phyloP scores from a whole-genome alignment of 1,284 basidiomycete species.

The Megacollybia platyphylla region DNA sequence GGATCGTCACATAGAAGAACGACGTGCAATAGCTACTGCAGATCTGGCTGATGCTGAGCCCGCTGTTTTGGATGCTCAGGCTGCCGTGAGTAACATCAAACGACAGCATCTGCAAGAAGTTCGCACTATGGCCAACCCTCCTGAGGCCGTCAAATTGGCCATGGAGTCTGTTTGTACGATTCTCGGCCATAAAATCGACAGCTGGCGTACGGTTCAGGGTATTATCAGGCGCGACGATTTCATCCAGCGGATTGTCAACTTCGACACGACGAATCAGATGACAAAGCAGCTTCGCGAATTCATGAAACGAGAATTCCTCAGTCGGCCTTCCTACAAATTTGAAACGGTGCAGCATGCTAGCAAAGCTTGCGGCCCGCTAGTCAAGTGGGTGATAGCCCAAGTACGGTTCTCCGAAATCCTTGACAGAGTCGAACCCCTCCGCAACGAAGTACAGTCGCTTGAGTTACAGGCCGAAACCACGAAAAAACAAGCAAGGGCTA shows the following conservation, averaged over 20 bases:
- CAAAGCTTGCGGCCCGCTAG: slow-evolving; percentile 95
- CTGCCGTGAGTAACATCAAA: slow-evolving; percentile 96
- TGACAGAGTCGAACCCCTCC: slow-evolving; percentile 93
- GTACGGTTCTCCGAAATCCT: slow-evolving; percentile 96
- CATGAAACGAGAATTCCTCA: slow-evolving; percentile 92
- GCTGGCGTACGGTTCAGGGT: slow-evolving; percentile 93
- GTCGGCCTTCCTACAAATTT: slow-evolving; percentile 87
- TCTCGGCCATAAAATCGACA: slow-evolving; percentile 95
- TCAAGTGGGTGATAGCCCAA: slow-evolving; percentile 98
- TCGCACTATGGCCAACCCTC: slow-evolving; percentile 96
- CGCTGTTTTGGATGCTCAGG: slow-evolving; percentile 89
- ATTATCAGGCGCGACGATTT: slow-evolving; percentile 98
- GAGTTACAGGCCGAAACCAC: slow-evolving; percentile 89
- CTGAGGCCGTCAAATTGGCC: slow-evolving; percentile 92
- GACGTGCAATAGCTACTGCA: slow-evolving; percentile 81
- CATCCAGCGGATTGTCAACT: slow-evolving; percentile 93
- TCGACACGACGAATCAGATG: slow-evolving; percentile 89
- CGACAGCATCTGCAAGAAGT: slow-evolving; percentile 96
- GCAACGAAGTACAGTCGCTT: slow-evolving; percentile 89
- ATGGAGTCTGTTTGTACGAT: slow-evolving; percentile 99
- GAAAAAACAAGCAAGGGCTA: slow-evolving; percentile 83
- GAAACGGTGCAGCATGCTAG: slow-evolving; percentile 93
- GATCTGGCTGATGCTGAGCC: slow-evolving; percentile 98
- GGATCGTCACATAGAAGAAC: slow-evolving; percentile 82
- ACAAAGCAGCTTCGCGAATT: slow-evolving; percentile 80